Evolutionary conservation across 2,329 filamentous ascomycete species (phyloP).

Genomic region (Talaromyces atroroseus): DNA sequence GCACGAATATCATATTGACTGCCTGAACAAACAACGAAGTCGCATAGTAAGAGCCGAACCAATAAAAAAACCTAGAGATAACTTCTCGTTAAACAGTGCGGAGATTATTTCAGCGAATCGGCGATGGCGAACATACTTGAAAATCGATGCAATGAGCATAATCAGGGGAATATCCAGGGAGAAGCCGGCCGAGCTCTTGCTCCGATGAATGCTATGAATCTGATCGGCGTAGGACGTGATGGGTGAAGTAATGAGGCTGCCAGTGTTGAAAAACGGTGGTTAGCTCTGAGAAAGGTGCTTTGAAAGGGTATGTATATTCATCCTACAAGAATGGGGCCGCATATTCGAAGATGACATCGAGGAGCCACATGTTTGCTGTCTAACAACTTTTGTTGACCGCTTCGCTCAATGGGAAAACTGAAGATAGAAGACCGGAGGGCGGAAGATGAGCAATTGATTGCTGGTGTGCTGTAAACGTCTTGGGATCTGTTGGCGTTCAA

Average conservation of each 20-base stretch:
- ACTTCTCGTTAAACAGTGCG: background rate
- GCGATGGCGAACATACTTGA: constrained; percentile 45
- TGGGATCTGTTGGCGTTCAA: background rate
- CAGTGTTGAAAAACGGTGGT: background rate
- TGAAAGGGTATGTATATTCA: constrained; percentile 1
- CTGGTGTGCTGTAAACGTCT: background rate
- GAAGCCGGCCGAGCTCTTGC: constrained; percentile 57
- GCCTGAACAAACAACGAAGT: constrained; percentile 56
- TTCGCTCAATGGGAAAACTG: background rate
- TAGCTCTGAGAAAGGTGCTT: background rate
- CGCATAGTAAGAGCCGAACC: constrained; percentile 59
- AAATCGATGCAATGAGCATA: constrained; percentile 60
- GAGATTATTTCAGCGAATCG: background rate
- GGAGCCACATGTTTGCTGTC: constrained; percentile 31
- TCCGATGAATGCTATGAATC: constrained; percentile 59
- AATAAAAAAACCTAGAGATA: constrained; percentile 54
- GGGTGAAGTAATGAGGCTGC: constrained; percentile 56
- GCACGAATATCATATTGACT: constrained; percentile 54
- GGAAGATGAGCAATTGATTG: background rate
- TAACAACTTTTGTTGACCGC: background rate
- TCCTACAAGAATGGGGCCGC: constrained; percentile 46
- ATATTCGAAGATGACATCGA: constrained; percentile 40
- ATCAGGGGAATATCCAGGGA: constrained; percentile 63
- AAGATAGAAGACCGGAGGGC: background rate
- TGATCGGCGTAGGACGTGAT: constrained; percentile 63